phyloP scores from a whole-genome alignment of 139 green algal species.

The Tetraselmis chui region DNA sequence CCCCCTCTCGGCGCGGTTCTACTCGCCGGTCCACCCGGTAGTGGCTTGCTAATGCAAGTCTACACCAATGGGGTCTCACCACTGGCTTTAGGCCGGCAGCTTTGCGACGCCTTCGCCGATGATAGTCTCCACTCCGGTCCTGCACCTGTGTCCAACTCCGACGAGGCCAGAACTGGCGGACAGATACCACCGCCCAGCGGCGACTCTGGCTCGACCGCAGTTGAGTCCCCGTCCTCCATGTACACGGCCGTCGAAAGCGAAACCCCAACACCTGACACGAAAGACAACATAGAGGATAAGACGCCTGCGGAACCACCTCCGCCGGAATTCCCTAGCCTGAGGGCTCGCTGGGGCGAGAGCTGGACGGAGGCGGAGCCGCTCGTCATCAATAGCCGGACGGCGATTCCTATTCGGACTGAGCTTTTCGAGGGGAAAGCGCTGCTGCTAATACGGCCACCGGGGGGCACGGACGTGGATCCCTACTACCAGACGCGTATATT shows the following conservation, averaged over 20 bases:
- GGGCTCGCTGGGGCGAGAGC: neutral
- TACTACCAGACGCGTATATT: neutral
- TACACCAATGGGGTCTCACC: neutral
- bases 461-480: neutral
- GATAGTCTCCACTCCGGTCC: too few species aligned
- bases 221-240: too few species aligned
- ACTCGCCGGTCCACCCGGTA: neutral
- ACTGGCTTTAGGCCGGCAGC: neutral
- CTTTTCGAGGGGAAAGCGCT: neutral
- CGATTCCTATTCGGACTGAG: neutral
- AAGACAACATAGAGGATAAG: too few species aligned
- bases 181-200: too few species aligned
- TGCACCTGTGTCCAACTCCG: too few species aligned
- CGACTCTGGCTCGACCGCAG: too few species aligned
- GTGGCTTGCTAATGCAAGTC: neutral
- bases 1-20: neutral
- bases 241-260: too few species aligned
- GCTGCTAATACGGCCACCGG: neutral
- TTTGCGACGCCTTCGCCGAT: too few species aligned
- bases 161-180: too few species aligned
- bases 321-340: neutral
- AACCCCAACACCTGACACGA: too few species aligned
- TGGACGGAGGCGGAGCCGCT: neutral
- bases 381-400: neutral
- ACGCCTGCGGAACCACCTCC: too few species aligned